Percentiles rank a stretch among this genome's conserved stretches.
Evolutionary conservation across 2,329 filamentous ascomycete genomes (phyloP).

Genomic region (Helminthosporium solani): DNA sequence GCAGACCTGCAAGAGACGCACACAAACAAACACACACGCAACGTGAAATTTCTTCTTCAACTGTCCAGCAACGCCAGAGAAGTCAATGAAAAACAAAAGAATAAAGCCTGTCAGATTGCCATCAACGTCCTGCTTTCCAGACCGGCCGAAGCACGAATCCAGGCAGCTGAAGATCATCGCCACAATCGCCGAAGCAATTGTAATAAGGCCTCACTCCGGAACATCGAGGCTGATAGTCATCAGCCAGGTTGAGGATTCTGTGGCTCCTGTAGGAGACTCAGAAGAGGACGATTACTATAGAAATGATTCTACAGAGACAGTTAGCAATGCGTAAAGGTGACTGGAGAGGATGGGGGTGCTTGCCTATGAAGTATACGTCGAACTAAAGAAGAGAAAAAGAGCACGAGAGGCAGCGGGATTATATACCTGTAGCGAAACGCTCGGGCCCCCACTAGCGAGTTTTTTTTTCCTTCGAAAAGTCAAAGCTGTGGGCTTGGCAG

Average conservation of each 20-base stretch:
- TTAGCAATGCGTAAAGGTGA: too few species aligned
- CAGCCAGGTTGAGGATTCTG: slow-evolving; percentile 88
- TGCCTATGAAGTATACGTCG: slow-evolving; percentile 23
- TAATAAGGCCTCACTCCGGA: slow-evolving; percentile 78
- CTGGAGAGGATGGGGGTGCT: background rate
- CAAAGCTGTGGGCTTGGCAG: background rate
- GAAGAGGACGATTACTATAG: slow-evolving; percentile 94
- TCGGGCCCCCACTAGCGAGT: background rate
- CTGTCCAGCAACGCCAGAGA: slow-evolving; percentile 32
- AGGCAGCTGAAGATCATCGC: slow-evolving; percentile 91
- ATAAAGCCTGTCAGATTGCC: slow-evolving; percentile 79
- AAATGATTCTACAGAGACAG: slow-evolving; percentile 55
- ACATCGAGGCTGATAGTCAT: slow-evolving; percentile 81
- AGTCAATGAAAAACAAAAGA: slow-evolving; percentile 36
- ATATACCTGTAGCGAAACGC: background rate
- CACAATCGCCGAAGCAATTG: slow-evolving; percentile 76
- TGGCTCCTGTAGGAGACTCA: slow-evolving; percentile 91
- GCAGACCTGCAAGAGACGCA: background rate
- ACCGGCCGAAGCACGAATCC: slow-evolving; percentile 74
- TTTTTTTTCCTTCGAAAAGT: background rate
- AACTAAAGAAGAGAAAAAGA: slow-evolving; percentile 3
- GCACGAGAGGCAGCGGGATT: background rate
- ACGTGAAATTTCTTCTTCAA: slow-evolving; percentile 35
- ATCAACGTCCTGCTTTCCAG: slow-evolving; percentile 76
- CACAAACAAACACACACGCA: too few species aligned